Evolutionary conservation across 805 yeast species (phyloP), one percentile per base, ranked within the genome.

Genomic region (Monosporozyma unispora): DNA sequence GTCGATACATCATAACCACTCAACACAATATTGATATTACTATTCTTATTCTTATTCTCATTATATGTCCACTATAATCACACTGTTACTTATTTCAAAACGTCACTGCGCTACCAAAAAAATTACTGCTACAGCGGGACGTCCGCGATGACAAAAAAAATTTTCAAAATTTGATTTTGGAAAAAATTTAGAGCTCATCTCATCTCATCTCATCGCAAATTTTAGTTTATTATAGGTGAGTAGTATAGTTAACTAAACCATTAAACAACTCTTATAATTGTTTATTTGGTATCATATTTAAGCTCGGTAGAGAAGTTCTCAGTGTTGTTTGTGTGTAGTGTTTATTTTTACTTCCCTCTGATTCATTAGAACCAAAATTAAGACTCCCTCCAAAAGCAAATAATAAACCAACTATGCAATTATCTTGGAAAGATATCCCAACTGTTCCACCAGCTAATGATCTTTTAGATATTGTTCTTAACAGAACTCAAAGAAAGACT

Each of bases 401-500:
- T 8, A 18, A 22, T 9, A 37, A 18, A 19, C 21, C 7, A 18
- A 37, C n/a, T 4, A 93, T 91, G 99, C 98, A 91, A 76, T 80
- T 91, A 59, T 84, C 97, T 45, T 91, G 98, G 98, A 91, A 93
- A 72, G 98, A 93, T 70, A 93, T 91, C 67, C 96, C 98, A 21
- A 82, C 95, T 46, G 96, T 91, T 57, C 95, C 98, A 44, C 82
- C 82, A 57, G 74, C 95, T 62, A 88, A 85, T 69, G 98, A 93
- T 71, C 76, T 90, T 77, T 76, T 93, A 80, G 99, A 93, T 71
- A 87, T 93, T 56, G 96, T 93, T 54, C 84, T 93, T 57, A 93
- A 93, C 77, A 79, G 97, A 66, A 93, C 99, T 1, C 99, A 93
- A 74, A 82, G 99, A 73, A 93, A 93, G 73, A 93, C 99, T 5